Conservation (phyloP, 805 yeast genomes). For the Myxozyma vanderwaltii region DNA sequence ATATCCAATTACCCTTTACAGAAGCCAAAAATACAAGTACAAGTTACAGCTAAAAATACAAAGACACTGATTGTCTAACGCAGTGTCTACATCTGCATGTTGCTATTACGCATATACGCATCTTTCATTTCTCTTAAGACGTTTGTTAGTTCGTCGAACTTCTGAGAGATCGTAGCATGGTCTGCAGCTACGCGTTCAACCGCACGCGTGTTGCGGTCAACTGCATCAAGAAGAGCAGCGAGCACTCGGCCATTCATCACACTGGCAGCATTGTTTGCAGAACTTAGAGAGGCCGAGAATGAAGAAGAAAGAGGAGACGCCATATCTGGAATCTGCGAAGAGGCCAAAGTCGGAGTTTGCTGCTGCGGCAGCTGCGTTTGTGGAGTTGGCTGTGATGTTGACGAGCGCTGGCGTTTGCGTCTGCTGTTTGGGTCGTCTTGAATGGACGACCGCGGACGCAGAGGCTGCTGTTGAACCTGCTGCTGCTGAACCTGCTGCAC, state of each 20-base stretch:
- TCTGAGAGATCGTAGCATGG: conserved; percentile 10
- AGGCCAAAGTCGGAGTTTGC: conserved; percentile 6
- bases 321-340: conserved; percentile 1
- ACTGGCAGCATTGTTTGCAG: neutral
- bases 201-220: conserved; percentile 24
- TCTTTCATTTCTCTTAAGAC: conserved; percentile 16
- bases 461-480: conserved; percentile 8
- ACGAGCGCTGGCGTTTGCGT: conserved; percentile 18
- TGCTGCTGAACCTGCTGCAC: conserved; percentile 35
- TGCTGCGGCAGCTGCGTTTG: conserved; percentile 7
- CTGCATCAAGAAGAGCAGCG: conserved; percentile 15
- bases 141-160: conserved; percentile 12
- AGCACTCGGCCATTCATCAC: conserved; percentile 11
- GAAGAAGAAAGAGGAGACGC: conserved; percentile 8
- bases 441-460: neutral
- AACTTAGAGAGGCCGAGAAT: neutral
- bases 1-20: neutral
- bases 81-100: neutral
- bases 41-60: neutral
- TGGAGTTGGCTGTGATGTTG: conserved; percentile 1
- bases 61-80: neutral
- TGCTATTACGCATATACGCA: conserved; percentile 6
- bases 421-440: conserved; percentile 16
- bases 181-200: conserved; percentile 14
- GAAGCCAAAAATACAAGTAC: neutral